Base-by-base conservation (phyloP, 1,284 basidiomycete species). In the Coniferiporia sulphurascens region DNA sequence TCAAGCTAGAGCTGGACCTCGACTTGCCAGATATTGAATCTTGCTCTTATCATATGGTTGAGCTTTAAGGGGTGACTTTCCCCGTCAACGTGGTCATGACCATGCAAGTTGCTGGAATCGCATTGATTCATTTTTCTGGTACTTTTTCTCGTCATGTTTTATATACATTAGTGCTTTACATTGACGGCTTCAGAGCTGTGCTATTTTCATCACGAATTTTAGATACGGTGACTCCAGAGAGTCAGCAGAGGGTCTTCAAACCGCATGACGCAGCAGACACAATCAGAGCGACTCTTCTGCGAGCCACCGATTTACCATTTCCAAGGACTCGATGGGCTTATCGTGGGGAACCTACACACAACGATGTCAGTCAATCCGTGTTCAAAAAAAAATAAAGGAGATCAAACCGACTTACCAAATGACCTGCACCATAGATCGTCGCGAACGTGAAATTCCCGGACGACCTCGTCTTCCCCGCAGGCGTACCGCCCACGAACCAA, bases 361-460 rank as follows among this genome's bases (percentile, higher is more conserved):
- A 12, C 8, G 13, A 21, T 17, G 3, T 9, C 17, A 1, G 19
- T 8, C 15, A 8, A 35, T 46, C 15, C 27, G 27, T 5, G 27
- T 27, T 5, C 27, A 5, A 17, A 43, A 13, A 3, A 38, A 21
- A 17, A 21, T 53, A 22, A 21, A 36, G 36, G 19, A 38, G 7
- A 36, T 21, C 6, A n/a, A 46, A 38, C 32, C 50, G 2, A 22
- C 27, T 70, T 78, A 85, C 84, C 84, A 87, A 81, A 71, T 87
- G 84, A 21, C 86, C 86, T 41, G 85, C 85, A 8, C 75, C 79
- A 51, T 79, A 68, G 10, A 87, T 68, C 0, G 82, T 85, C 52
- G 80, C 82, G 68, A 84, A 91, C 9, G 85, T 87, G 58, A 92
- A 72, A 10, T 80, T 80, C 1, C 76, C 78, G 9, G 75, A 78